These are phyloP conservation scores for Morella rubra DNA, from an alignment of 306 rosid genomes.

Conservation along the genomic window DNA sequence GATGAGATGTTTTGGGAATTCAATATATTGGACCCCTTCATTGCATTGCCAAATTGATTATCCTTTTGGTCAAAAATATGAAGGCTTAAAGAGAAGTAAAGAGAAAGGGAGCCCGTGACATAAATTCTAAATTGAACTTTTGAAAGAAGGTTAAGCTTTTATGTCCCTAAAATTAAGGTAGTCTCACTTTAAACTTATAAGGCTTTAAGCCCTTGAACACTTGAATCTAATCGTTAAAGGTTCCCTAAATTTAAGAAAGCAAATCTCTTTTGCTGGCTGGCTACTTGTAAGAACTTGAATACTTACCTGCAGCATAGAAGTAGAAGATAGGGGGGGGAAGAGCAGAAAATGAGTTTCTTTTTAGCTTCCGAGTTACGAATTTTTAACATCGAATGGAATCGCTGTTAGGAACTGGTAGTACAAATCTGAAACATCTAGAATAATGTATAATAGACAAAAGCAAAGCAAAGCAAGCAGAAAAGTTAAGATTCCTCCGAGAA, in stretches of 20 bases:
- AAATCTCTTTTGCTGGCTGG: too few relatives aligned
- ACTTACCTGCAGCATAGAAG: too few relatives aligned
- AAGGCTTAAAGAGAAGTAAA: conserved; percentile 29
- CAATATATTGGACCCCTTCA: background rate
- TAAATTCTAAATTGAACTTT: conserved; percentile 40
- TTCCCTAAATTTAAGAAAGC: background rate
- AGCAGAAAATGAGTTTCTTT: background rate
- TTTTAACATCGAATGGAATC: background rate
- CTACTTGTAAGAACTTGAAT: too few relatives aligned
- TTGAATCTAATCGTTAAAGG: background rate
- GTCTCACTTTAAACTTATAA: conserved; percentile 37
- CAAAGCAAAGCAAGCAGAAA: conserved; percentile 17
- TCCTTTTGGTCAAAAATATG: conserved; percentile 30
- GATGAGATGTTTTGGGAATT: background rate
- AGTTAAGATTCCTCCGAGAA: conserved; percentile 37
- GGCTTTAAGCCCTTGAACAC: background rate
- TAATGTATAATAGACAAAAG: conserved; percentile 7
- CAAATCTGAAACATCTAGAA: conserved; percentile 14
- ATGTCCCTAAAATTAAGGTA: conserved; percentile 44
- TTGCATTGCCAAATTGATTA: background rate
- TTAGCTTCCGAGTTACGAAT: background rate
- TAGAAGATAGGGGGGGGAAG: too few relatives aligned
- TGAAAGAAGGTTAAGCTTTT: conserved; percentile 46
- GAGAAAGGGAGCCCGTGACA: conserved; percentile 39
- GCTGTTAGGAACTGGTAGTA: background rate